Percentiles rank a stretch among this genome's conserved stretches.
Conservation (phyloP, 495 filamentous ascomycete genomes). For the Aspergillus steynii region DNA sequence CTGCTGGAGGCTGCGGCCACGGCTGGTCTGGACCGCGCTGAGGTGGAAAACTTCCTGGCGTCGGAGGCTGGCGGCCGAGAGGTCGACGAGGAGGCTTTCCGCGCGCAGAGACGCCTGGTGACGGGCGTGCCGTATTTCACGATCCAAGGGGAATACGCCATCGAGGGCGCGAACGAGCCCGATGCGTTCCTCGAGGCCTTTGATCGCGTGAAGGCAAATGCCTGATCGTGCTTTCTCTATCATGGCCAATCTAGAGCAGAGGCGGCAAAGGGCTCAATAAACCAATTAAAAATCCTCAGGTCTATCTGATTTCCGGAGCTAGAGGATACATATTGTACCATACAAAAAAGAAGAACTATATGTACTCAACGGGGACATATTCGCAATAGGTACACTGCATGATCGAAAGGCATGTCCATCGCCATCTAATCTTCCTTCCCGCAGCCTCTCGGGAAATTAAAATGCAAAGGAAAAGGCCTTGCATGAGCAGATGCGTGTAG, state of each 20-base stretch:
- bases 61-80: slow-evolving; percentile 63
- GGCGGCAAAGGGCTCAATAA: too few relatives aligned
- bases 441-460: neutral
- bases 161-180: slow-evolving; percentile 66
- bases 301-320: neutral
- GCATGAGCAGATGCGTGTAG: neutral
- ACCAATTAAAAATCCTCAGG: neutral
- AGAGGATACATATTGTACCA: too few relatives aligned
- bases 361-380: neutral
- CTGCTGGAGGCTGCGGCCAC: slow-evolving; percentile 60
- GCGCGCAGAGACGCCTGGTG: slow-evolving; percentile 58
- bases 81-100: slow-evolving; percentile 69
- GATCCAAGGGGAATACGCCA: slow-evolving; percentile 60
- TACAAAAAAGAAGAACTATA: neutral
- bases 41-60: slow-evolving; percentile 61
- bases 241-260: neutral
- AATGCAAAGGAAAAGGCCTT: neutral
- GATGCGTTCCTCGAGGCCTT: slow-evolving; percentile 58
- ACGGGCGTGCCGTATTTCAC: slow-evolving; percentile 75
- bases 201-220: slow-evolving; percentile 41
- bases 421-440: neutral
- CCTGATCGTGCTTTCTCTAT: neutral
- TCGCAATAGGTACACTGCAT: neutral
- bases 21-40: slow-evolving; percentile 61
- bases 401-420: neutral